Evolutionary conservation across 768 basidiomycete genomes (phyloP).

Genomic region (Suillus weaverae): DNA sequence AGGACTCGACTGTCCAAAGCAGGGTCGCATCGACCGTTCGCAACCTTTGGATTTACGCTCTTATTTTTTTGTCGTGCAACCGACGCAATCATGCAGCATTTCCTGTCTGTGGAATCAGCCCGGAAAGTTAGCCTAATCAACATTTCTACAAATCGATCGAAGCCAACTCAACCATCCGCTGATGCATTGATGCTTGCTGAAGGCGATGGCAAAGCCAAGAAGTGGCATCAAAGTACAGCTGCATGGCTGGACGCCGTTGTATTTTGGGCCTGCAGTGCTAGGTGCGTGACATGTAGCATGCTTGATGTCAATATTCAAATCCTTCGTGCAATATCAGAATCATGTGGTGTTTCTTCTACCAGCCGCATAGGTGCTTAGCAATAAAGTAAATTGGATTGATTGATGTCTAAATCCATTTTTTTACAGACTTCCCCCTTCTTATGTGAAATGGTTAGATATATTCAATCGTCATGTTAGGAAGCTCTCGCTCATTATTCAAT

Average conservation of each 20-base stretch:
- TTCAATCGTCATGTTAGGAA: background rate
- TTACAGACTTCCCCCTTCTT: slow-evolving; percentile 37
- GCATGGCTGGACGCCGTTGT: slow-evolving; percentile 63
- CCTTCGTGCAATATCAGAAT: slow-evolving; percentile 47
- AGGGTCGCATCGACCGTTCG: slow-evolving; percentile 39
- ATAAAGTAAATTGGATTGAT: background rate
- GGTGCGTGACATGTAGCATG: slow-evolving; percentile 41
- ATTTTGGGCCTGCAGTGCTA: slow-evolving; percentile 78
- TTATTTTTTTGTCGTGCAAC: slow-evolving; percentile 68
- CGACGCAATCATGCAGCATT: slow-evolving; percentile 57
- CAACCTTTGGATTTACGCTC: slow-evolving; percentile 68
- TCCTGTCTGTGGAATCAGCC: slow-evolving; percentile 37
- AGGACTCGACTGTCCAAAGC: slow-evolving; percentile 36
- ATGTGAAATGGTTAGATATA: slow-evolving; percentile 61
- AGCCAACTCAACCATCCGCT: background rate
- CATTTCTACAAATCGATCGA: background rate
- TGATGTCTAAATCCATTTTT: slow-evolving; percentile 6
- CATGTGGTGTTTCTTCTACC: slow-evolving; percentile 89
- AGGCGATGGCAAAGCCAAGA: slow-evolving; percentile 27
- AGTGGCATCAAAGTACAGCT: slow-evolving; percentile 36
- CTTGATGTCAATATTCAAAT: background rate
- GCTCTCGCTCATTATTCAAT: background rate
- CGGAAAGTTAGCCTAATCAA: background rate
- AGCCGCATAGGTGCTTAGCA: slow-evolving; percentile 58
- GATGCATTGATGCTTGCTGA: background rate